phyloP scores from a whole-genome alignment of 169 alveolate genomes.

The Cryptosporidium ubiquitum region DNA sequence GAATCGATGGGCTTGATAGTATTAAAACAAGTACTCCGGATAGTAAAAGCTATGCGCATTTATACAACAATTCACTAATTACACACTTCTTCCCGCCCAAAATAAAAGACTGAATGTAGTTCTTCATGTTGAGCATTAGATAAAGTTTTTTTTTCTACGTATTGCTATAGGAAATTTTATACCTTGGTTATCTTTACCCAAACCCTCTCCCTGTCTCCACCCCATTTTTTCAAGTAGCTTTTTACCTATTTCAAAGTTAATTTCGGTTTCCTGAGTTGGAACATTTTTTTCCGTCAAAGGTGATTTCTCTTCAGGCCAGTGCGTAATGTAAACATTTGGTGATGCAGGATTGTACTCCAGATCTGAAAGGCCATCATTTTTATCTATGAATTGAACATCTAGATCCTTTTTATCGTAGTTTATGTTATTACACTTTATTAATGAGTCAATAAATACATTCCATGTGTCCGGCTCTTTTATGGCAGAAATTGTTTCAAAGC shows the following conservation, averaged over 20 bases:
- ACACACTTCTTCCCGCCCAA: conserved; percentile 62
- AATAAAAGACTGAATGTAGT: neutral
- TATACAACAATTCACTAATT: conserved; percentile 36
- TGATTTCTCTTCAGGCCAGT: neutral
- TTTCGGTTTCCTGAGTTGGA: neutral
- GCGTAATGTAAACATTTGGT: conserved; percentile 15
- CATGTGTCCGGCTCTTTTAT: neutral
- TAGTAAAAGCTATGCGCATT: neutral
- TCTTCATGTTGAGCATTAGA: neutral
- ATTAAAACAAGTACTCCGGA: neutral
- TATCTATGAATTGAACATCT: neutral
- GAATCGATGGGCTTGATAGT: neutral
- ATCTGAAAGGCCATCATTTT: neutral
- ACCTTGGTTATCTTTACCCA: conserved; percentile 62
- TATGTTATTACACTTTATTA: neutral
- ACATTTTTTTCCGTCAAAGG: neutral
- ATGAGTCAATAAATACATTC: conserved; percentile 16
- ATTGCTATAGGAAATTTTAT: conserved; percentile 29
- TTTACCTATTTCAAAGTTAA: conserved; percentile 2
- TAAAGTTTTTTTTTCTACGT: neutral
- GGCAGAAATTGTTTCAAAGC: neutral
- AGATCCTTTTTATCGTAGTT: neutral
- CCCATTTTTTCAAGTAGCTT: conserved; percentile 63
- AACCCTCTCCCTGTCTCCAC: conserved; percentile 66
- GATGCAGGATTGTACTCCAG: conserved; percentile 22